Percentiles rank a stretch among this genome's conserved stretches.
phyloP scores from a whole-genome alignment of 23 red algal genomes.

The Cyanidioschyzon merolae region DNA sequence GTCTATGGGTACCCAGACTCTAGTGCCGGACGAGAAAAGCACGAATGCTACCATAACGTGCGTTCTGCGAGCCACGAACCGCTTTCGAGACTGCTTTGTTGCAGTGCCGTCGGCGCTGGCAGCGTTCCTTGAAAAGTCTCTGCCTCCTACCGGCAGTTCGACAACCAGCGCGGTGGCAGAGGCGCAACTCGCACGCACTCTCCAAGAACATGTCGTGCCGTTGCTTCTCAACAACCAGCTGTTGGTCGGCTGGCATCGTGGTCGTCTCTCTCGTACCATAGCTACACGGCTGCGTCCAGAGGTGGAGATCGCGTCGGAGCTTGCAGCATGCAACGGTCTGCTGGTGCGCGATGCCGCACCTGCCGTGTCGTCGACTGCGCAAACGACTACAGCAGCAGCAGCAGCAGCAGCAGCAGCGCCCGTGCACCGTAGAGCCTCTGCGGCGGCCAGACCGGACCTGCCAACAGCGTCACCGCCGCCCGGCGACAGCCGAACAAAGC shows the following conservation, averaged over 20 bases:
- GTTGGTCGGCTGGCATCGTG: neutral
- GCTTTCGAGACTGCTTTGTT: neutral
- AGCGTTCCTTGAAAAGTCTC: neutral
- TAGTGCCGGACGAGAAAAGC: no score
- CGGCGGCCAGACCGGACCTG: no score
- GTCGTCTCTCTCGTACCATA: neutral
- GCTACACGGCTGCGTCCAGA: neutral
- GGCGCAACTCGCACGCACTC: neutral
- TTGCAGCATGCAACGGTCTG: neutral
- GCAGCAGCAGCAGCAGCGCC: neutral
- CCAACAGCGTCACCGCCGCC: neutral
- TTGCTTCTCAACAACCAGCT: neutral
- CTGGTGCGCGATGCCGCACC: neutral
- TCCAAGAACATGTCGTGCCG: neutral
- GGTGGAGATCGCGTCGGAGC: neutral
- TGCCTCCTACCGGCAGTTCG: neutral
- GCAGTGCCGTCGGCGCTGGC: conserved; percentile 12
- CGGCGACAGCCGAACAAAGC: neutral
- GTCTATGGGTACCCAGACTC: no score
- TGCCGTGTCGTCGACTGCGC: neutral
- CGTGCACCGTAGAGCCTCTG: no score
- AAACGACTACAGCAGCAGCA: neutral
- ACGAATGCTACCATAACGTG: no score
- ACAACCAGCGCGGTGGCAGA: neutral
- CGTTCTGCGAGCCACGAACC: neutral